phyloP scores from a whole-genome alignment of 345 rosid genomes.

The Hypericum perforatum region DNA sequence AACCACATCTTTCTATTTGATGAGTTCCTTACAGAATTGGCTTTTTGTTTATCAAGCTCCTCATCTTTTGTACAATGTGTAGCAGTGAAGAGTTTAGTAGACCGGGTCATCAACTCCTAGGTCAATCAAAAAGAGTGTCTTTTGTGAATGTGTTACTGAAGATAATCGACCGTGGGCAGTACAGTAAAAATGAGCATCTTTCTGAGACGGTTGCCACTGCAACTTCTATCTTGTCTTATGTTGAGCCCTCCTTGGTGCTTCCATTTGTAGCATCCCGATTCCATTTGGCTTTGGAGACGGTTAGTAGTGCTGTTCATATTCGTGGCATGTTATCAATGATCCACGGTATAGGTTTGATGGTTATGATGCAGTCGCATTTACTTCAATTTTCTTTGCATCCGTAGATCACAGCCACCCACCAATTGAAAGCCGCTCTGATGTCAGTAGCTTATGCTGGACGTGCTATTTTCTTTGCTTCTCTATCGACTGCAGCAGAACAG shows the following conservation, averaged over 20 bases:
- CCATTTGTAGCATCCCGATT: constrained; percentile 90
- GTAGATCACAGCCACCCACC: constrained; percentile 99
- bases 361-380: constrained; percentile 15
- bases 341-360: neutral
- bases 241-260: constrained; percentile 94
- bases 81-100: constrained; percentile 38
- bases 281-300: constrained; percentile 98
- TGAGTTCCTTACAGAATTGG: constrained; percentile 5
- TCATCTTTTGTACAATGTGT: constrained; percentile 25
- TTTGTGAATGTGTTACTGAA: constrained; percentile 69
- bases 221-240: constrained; percentile 82
- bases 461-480: constrained; percentile 63
- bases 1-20: constrained; percentile 9
- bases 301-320: constrained; percentile 29
- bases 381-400: constrained; percentile 42
- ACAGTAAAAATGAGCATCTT: constrained; percentile 95
- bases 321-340: constrained; percentile 1
- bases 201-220: constrained; percentile 97
- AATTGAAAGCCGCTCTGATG: constrained; percentile 90
- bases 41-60: constrained; percentile 20
- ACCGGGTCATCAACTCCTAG: constrained; percentile 37
- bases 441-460: constrained; percentile 98
- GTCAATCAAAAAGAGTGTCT: constrained; percentile 57
- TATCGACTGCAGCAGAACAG: constrained; percentile 41
- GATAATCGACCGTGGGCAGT: constrained; percentile 95